These are phyloP conservation scores for Cystobasidium pallidum DNA, from an alignment of 1,284 basidiomycete species.

Conservation along the genomic window DNA sequence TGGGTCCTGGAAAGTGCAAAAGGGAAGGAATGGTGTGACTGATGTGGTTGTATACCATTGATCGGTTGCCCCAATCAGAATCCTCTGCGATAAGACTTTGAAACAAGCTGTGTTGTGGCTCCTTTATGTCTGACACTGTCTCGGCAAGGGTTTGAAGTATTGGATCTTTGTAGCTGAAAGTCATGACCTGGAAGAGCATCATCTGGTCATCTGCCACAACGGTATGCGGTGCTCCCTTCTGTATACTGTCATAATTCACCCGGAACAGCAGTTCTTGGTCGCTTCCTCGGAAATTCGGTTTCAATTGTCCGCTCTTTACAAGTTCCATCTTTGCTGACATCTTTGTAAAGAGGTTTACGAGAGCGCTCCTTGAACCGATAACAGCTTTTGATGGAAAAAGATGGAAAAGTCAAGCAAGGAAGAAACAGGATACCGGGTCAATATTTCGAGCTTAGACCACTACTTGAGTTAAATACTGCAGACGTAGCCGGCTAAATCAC, in stretches of 20 bases:
- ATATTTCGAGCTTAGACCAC: no score
- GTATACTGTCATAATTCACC: constrained; percentile 4
- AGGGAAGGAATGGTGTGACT: constrained; percentile 14
- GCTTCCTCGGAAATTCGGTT: neutral
- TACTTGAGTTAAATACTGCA: no score
- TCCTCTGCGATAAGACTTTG: neutral
- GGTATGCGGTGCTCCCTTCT: no score
- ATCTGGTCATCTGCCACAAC: neutral
- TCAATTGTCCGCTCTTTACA: neutral
- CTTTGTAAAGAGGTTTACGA: neutral
- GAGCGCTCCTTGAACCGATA: constrained; percentile 3
- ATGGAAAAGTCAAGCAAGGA: no score
- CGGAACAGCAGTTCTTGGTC: constrained; percentile 22
- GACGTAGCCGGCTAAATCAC: neutral
- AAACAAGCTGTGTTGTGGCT: neutral
- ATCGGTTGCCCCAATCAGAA: constrained; percentile 1
- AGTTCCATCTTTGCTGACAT: neutral
- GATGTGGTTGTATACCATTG: constrained; percentile 4
- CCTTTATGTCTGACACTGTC: neutral
- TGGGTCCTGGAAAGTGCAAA: constrained; percentile 29
- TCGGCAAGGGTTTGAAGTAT: neutral
- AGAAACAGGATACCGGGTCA: no score
- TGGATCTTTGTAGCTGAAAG: constrained; percentile 21
- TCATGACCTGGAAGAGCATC: constrained; percentile 18
- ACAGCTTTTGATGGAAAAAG: constrained; percentile 16